A percentile compares a stretch with the other conserved stretches of the same genome.
Evolutionary conservation across 441 rosid species (phyloP).

Genomic region (Brassica hybrid): DNA sequence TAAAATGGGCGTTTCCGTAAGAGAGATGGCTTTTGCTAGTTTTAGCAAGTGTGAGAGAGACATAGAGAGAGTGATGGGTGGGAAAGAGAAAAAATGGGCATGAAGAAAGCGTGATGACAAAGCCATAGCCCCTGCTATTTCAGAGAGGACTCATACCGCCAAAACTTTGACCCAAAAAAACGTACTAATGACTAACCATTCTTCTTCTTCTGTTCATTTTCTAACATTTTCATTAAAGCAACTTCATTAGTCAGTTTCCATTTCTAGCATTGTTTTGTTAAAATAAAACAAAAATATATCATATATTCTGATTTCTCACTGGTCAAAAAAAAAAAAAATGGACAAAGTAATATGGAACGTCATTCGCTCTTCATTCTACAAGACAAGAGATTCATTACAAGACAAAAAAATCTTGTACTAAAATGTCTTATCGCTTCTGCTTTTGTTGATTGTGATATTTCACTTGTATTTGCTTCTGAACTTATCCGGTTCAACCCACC

Average conservation of each 20-base stretch:
- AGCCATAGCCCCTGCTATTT: constrained; percentile 31
- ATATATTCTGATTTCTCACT: background rate
- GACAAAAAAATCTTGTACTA: constrained; percentile 15
- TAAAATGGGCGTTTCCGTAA: background rate
- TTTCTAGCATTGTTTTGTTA: constrained; percentile 11
- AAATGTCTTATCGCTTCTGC: background rate
- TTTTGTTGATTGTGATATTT: background rate
- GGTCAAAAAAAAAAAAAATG: background rate
- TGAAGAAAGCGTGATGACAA: constrained; percentile 40
- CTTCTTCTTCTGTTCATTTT: background rate
- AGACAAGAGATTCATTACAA: background rate
- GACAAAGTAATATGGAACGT: background rate
- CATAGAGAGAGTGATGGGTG: constrained; percentile 24
- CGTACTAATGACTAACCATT: background rate
- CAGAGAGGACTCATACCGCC: constrained; percentile 33
- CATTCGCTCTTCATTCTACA: constrained; percentile 13
- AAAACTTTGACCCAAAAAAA: constrained; percentile 29
- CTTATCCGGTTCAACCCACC: background rate
- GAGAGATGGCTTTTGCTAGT: background rate
- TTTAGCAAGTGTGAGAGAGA: background rate
- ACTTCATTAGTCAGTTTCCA: constrained; percentile 15
- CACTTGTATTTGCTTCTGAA: background rate
- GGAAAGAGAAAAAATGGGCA: constrained; percentile 11
- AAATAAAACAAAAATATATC: background rate
- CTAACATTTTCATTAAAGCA: constrained; percentile 1